These are phyloP conservation scores for Diaporthe longicolla DNA, from an alignment of 2,329 filamentous ascomycete species.

Conservation along the genomic window DNA sequence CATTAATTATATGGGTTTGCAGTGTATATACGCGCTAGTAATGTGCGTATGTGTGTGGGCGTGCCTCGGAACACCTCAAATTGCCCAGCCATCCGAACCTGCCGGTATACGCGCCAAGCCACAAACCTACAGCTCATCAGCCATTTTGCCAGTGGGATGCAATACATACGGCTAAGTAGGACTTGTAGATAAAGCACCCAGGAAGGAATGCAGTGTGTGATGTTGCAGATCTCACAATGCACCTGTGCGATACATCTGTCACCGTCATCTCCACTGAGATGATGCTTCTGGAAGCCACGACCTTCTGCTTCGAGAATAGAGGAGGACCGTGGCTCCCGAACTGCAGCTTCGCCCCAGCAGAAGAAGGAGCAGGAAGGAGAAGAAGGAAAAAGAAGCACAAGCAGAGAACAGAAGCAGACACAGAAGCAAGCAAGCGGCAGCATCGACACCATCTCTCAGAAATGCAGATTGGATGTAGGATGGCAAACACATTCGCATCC, in stretches of 20 bases:
- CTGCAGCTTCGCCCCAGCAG: not conserved
- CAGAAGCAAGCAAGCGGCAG: not conserved
- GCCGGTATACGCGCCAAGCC: not conserved
- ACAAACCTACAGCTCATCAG: not conserved
- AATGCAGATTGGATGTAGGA: not conserved
- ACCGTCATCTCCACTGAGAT: not conserved
- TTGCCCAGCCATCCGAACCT: not conserved
- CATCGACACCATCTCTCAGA: not conserved
- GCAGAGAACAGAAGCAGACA: not conserved
- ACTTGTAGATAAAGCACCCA: not conserved
- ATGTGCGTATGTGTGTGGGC: not conserved
- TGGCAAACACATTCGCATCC: not conserved
- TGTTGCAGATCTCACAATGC: not conserved
- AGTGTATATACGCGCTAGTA: not conserved
- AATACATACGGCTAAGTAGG: not conserved
- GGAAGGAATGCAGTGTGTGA: not conserved
- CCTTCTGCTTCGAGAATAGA: constrained; percentile 10
- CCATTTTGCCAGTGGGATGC: not conserved
- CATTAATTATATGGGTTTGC: not conserved
- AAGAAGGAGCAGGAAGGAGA: not conserved
- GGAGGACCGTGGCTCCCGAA: not conserved
- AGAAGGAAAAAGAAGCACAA: not conserved
- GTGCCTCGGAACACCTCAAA: not conserved
- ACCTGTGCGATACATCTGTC: not conserved
- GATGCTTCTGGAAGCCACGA: constrained; percentile 7